phyloP scores from a whole-genome alignment of 2,329 filamentous ascomycete species.

The Lachnellula cervina region DNA sequence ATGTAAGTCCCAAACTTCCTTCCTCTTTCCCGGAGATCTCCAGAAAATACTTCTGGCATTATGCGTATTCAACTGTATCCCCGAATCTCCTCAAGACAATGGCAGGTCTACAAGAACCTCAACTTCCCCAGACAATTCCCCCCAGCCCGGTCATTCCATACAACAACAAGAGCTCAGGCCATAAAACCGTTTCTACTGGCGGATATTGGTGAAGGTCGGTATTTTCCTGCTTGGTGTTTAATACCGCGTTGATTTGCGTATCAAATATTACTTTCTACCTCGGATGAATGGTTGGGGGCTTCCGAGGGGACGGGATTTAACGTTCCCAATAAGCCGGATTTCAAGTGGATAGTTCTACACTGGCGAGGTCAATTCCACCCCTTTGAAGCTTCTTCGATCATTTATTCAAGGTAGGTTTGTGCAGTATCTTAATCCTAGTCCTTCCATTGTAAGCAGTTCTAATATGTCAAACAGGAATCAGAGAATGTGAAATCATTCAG shows the following conservation, averaged over 20 bases:
- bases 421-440: background rate
- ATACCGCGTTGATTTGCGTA: background rate
- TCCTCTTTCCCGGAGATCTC: constrained; percentile 1
- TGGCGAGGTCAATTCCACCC: background rate
- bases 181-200: constrained; percentile 79
- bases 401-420: background rate
- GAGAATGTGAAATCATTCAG: constrained; percentile 97
- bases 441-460: background rate
- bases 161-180: constrained; percentile 32
- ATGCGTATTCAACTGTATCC: constrained; percentile 55
- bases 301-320: background rate
- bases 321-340: background rate
- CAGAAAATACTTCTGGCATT: constrained; percentile 8
- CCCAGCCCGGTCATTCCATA: constrained; percentile 22
- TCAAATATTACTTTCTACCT: background rate
- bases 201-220: constrained; percentile 77
- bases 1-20: constrained; percentile 16
- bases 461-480: constrained; percentile 63
- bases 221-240: background rate
- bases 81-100: constrained; percentile 47
- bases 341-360: background rate
- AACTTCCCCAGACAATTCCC: constrained; percentile 17
- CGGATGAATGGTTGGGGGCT: background rate
- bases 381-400: background rate
- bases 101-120: constrained; percentile 38